Percentiles rank a stretch among this genome's conserved stretches.
Conservation (phyloP, 768 basidiomycete species). For the Mycena rosella region DNA sequence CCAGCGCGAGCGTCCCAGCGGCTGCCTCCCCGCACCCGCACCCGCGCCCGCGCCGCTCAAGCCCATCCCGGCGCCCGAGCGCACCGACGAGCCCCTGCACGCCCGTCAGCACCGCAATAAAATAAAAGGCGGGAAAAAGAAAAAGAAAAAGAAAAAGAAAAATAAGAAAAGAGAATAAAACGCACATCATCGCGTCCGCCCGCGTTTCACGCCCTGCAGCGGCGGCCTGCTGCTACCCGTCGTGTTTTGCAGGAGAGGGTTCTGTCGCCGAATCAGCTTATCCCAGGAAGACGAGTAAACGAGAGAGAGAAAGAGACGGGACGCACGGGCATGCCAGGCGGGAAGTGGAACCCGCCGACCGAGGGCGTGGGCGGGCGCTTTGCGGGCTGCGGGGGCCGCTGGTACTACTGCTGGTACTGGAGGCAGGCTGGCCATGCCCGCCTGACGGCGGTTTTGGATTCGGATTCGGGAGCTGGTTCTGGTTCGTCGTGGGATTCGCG, state of each 20-base stretch:
- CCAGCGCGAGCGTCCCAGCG: no score
- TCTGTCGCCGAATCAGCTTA: no score
- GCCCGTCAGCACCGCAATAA: no score
- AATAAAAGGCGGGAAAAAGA: no score
- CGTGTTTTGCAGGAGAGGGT: conserved; percentile 23
- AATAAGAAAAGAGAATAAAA: conserved; percentile 23
- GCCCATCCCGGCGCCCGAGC: no score
- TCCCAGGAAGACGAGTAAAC: no score
- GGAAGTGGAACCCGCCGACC: conserved; percentile 64
- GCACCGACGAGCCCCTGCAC: no score
- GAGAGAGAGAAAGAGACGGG: conserved; percentile 22
- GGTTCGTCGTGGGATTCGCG: conserved; percentile 2
- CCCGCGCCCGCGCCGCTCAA: no score
- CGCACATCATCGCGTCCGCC: conserved; percentile 47
- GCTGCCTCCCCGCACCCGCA: no score
- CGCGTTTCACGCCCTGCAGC: conserved; percentile 49
- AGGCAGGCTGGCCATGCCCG: neutral
- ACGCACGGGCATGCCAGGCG: conserved; percentile 56
- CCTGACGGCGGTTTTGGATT: conserved; percentile 7
- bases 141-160: no score
- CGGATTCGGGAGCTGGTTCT: neutral
- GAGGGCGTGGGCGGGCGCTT: conserved; percentile 50
- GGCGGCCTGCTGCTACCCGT: conserved; percentile 27
- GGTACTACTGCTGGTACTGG: neutral
- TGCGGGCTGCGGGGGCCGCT: conserved; percentile 5